These are phyloP conservation scores for Tuber magnatum DNA, from an alignment of 495 filamentous ascomycete genomes.

Conservation along the genomic window DNA sequence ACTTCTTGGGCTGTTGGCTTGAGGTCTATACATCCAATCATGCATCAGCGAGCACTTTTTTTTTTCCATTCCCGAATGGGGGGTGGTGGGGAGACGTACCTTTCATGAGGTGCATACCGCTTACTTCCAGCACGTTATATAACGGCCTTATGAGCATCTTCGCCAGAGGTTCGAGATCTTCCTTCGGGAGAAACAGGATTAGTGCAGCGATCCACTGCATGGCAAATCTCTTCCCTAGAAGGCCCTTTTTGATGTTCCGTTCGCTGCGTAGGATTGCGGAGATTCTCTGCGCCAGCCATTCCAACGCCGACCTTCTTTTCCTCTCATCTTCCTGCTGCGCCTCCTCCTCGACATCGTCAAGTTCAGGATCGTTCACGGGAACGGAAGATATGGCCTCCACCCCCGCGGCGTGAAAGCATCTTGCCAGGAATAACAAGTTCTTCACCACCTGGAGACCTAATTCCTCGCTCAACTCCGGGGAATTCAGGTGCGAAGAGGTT, in stretches of 20 bases:
- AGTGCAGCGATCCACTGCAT: conserved; percentile 64
- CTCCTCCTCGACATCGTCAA: conserved; percentile 43
- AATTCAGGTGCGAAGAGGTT: conserved; percentile 59
- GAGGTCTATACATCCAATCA: conserved; percentile 65
- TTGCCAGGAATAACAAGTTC: conserved; percentile 68
- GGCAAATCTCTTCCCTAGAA: conserved; percentile 57
- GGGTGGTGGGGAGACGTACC: conserved; percentile 12
- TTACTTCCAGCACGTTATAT: conserved; percentile 72
- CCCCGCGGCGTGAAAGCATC: conserved; percentile 59
- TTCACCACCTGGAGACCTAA: conserved; percentile 65
- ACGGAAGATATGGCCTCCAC: conserved; percentile 35
- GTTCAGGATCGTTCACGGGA: conserved; percentile 45
- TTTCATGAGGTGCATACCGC: conserved; percentile 41
- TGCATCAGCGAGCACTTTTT: conserved; percentile 46
- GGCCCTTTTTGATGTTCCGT: conserved; percentile 51
- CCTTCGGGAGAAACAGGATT: conserved; percentile 50
- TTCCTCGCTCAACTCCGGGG: conserved; percentile 57
- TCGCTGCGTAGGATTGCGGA: conserved; percentile 73
- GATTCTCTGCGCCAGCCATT: conserved; percentile 67
- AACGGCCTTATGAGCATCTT: conserved; percentile 67
- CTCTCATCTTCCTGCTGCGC: conserved; percentile 40
- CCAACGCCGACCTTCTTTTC: conserved; percentile 48
- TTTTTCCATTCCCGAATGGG: conserved; percentile 45
- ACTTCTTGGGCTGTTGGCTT: conserved; percentile 62
- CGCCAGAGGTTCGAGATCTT: conserved; percentile 55